Evolutionary conservation across 257 asterid species (phyloP).

Genomic region (Nemophila menziesii): DNA sequence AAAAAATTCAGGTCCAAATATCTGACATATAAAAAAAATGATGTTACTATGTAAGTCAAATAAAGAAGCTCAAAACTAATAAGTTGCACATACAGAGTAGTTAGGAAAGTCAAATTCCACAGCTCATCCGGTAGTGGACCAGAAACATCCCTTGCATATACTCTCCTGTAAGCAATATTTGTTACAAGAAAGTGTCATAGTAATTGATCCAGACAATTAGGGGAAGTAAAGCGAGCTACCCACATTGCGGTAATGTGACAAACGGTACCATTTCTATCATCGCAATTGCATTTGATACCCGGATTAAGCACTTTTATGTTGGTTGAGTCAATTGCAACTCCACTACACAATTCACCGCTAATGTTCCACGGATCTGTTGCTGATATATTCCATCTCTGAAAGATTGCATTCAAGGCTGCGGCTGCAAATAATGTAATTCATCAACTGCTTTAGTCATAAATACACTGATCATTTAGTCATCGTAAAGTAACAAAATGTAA

Average conservation of each 20-base stretch:
- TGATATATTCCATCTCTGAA: conserved; percentile 25
- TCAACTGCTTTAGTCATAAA: neutral
- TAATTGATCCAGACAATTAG: neutral
- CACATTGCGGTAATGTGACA: conserved; percentile 24
- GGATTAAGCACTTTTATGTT: conserved; percentile 16
- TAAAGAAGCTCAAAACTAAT: neutral
- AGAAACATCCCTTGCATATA: conserved; percentile 23
- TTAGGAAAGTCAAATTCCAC: conserved; percentile 43
- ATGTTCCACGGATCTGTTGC: conserved; percentile 40
- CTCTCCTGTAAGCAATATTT: conserved; percentile 30
- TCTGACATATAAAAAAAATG: conserved; percentile 25
- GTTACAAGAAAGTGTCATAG: neutral
- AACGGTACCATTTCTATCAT: conserved; percentile 19
- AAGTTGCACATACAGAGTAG: conserved; percentile 22
- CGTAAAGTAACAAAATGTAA: too few relatives aligned
- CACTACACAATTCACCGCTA: conserved; percentile 55
- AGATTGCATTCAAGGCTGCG: conserved; percentile 35
- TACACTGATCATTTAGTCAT: too few relatives aligned
- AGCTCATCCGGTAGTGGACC: conserved; percentile 49
- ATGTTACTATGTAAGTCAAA: neutral
- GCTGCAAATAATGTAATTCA: conserved; percentile 22
- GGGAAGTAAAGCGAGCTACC: neutral
- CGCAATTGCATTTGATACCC: conserved; percentile 58
- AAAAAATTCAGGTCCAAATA: conserved; percentile 46
- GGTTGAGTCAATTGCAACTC: conserved; percentile 34